Base-by-base conservation (phyloP, 225 moss, liverwort and hornwort species). In the Anthoceros angustus region DNA sequence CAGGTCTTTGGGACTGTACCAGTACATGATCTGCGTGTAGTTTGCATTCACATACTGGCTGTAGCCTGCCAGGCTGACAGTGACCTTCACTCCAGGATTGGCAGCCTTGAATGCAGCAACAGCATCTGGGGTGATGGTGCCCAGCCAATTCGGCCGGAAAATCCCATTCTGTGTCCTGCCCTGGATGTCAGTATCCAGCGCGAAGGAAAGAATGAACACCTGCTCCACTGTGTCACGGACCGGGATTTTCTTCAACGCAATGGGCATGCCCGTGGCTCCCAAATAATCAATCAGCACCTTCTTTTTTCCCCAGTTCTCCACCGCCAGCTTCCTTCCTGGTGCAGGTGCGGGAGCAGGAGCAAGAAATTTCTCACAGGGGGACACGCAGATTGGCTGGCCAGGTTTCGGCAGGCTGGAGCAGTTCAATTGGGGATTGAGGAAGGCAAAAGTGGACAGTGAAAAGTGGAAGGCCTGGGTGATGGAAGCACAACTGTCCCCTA, bases 21-120 rank as follows among this genome's bases (percentile, higher is more conserved):
- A 80, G 4, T 46, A 15, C 4, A 76, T 64, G 0, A 42, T 11
- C 12, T 32, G 25, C 0, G 70, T 67, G 50, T 9, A 9, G 23
- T 26, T 67, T 0, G 7, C 38, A 66, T 40, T 66, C 23, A 65
- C 45, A 12, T n/a, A 71, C 62, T 70, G 49, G 38, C 67, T 42
- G 14, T 65, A 71, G 68, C 80, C 80, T 2, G 76, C 80, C 62
- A 80, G 63, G 46, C 80, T 80, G 25, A 76, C 62, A 16, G 77
- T 63, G 43, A 80, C 25, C 64, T 60, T 66, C 11, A 62, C 74
- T 21, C 48, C 40, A 0, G 80, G 77, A 25, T 72, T 68, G 10
- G 48, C 66, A 11, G 62, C 55, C 41, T 74, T 77, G 61, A 77
- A 76, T 4, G 62, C 66, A 6, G 11, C 38, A 12, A 68, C 80